These are phyloP conservation scores for Coprinellus micaceus DNA, from an alignment of 768 basidiomycete genomes.

Conservation along the genomic window DNA sequence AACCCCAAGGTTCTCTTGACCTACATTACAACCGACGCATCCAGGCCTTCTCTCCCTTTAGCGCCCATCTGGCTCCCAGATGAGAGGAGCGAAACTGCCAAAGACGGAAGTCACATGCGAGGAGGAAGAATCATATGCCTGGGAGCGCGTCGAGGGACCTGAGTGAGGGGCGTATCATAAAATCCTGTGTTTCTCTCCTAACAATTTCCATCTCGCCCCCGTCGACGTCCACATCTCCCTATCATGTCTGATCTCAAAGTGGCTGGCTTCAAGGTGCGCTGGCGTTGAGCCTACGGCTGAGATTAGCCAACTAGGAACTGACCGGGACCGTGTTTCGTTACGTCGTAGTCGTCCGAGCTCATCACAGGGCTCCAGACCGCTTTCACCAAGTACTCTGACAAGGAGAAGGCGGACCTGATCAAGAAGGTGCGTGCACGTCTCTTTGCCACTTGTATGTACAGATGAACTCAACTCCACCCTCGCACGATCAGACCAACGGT, in stretches of 20 bases:
- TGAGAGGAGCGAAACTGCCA: no score
- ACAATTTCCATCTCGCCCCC: background rate
- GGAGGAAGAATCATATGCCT: constrained; percentile 12
- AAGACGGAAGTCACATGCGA: background rate
- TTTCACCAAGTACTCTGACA: constrained; percentile 52
- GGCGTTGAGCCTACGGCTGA: no score
- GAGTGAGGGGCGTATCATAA: background rate
- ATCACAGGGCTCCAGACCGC: constrained; percentile 48
- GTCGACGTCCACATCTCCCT: constrained; percentile 8
- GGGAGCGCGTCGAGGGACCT: background rate
- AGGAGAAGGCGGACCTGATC: constrained; percentile 63
- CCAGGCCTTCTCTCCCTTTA: no score
- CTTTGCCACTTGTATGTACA: background rate
- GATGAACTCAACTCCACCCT: background rate
- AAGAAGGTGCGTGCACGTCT: constrained; percentile 56
- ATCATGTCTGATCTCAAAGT: constrained; percentile 51
- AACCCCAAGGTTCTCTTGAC: no score
- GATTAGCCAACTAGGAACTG: background rate
- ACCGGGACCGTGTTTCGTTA: background rate
- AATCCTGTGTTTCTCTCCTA: background rate
- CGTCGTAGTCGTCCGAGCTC: constrained; percentile 60
- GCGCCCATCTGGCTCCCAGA: no score
- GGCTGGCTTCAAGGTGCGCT: constrained; percentile 65
- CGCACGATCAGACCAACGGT: constrained; percentile 62
- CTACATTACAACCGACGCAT: no score